Evolutionary conservation across 139 green algal species (phyloP), one percentile per base, ranked within the genome.

Genomic region (Zygnema circumcarinatum): DNA sequence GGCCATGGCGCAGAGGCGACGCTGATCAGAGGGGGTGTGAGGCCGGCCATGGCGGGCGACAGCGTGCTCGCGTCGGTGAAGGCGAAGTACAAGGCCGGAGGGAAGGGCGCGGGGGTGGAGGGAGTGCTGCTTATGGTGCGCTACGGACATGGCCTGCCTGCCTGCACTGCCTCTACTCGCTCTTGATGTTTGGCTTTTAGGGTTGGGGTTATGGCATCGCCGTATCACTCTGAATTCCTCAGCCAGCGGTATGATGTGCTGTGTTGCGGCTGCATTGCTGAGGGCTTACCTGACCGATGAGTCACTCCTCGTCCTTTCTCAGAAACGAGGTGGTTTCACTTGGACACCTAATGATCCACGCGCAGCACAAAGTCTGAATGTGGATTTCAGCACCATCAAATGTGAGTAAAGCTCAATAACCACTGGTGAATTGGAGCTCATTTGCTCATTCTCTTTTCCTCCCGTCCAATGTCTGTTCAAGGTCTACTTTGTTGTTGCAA

Each of bases 61-160:
- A n/a, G n/a, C n/a, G 75, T 83, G n/a, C 36, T 83, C n/a, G 20
- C 32, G 3, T 72, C 75, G 2, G 75, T 83, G 7, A 53, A 56
- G 7, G 75, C 75, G 16, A 83, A 83, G 32, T 52, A 72, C 39
- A 83, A 83, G 75, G 20, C 75, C 7, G 38, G 36, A 56, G 21
- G 21, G 33, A 83, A 83, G 32, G 75, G 36, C 3, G 20, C 75
- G 3, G 75, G 75, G 7, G 53, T 83, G 16, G 75, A 83, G 2
- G 75, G 75, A 38, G 75, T 83, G 20, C 75, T 83, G 20, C 47
- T 83, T 21, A 83, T 83, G 75, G 75, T 83, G 32, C n/a, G n/a
- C n/a, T n/a, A n/a, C n/a, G n/a, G n/a, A n/a, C n/a, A n/a, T 29
- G 56, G 29, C 29, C 56, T 29, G 29, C 29, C 56, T 29, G 56